phyloP scores from a whole-genome alignment of 2,329 filamentous ascomycete species.

The Aspergillus sp. region DNA sequence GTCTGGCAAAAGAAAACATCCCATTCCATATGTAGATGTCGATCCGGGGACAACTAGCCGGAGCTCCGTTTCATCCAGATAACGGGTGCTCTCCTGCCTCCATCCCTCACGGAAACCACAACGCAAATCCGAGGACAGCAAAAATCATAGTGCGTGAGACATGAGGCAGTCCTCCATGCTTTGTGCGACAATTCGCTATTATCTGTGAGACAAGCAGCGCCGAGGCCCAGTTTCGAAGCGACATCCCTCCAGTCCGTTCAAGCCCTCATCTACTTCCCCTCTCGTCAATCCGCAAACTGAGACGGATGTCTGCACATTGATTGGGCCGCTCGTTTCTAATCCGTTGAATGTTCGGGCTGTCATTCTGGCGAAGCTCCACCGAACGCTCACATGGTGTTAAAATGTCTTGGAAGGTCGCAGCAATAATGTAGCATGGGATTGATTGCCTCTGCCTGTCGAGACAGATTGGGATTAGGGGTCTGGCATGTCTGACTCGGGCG shows the following conservation, averaged over 20 bases:
- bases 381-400: conserved; percentile 16
- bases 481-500: conserved; percentile 14
- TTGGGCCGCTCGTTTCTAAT: neutral
- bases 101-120: neutral
- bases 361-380: neutral
- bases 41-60: conserved; percentile 20
- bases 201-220: neutral
- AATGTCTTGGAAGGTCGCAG: conserved; percentile 13
- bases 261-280: neutral
- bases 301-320: neutral
- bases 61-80: conserved; percentile 3
- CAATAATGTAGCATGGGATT: neutral
- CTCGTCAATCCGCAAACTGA: neutral
- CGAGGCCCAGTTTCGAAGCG: neutral
- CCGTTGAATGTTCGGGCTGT: neutral
- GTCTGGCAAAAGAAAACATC: conserved; percentile 1
- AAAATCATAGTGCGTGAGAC: neutral
- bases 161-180: neutral
- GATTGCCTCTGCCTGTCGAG: neutral
- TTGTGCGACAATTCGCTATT: neutral
- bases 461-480: conserved; percentile 8
- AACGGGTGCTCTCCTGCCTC: neutral
- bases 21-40: conserved; percentile 2
- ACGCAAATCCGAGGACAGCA: neutral
- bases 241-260: neutral